Evolutionary conservation across 768 basidiomycete genomes (phyloP).

Genomic region (Tremella fuciformis): DNA sequence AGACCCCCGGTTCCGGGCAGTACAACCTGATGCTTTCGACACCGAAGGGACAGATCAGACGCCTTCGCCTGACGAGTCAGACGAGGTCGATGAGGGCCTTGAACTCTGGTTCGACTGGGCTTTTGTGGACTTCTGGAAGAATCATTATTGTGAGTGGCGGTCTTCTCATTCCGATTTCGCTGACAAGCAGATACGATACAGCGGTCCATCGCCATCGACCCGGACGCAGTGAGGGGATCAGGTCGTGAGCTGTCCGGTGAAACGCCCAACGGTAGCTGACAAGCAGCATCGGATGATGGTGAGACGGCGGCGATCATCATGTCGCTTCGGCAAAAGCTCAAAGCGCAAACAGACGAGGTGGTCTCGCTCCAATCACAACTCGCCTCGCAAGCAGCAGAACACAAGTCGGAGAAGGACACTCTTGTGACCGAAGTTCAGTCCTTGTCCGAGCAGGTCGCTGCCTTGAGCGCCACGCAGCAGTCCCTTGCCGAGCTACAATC

Average conservation of each 20-base stretch:
- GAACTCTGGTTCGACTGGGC: slow-evolving; percentile 98
- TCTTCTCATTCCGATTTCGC: background rate
- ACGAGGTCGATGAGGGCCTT: slow-evolving; percentile 60
- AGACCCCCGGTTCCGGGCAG: slow-evolving; percentile 85
- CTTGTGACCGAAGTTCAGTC: slow-evolving; percentile 44
- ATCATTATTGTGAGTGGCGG: slow-evolving; percentile 76
- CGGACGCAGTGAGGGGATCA: slow-evolving; percentile 50
- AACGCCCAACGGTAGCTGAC: too few relatives aligned
- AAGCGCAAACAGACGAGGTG: slow-evolving; percentile 63
- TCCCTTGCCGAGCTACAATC: slow-evolving; percentile 15
- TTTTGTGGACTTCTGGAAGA: slow-evolving; percentile 98
- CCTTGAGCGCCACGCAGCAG: slow-evolving; percentile 32
- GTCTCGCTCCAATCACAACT: slow-evolving; percentile 52
- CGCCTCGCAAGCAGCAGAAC: slow-evolving; percentile 43
- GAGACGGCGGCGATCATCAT: slow-evolving; percentile 78
- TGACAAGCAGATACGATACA: slow-evolving; percentile 53
- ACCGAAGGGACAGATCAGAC: slow-evolving; percentile 37
- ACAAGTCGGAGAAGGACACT: slow-evolving; percentile 42
- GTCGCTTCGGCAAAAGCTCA: slow-evolving; percentile 78
- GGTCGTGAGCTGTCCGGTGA: slow-evolving; percentile 27
- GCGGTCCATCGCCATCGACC: slow-evolving; percentile 54
- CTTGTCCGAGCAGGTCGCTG: slow-evolving; percentile 43
- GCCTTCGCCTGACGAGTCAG: slow-evolving; percentile 16
- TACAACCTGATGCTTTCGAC: slow-evolving; percentile 81
- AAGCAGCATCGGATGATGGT: slow-evolving; percentile 56